Percentiles rank a stretch among this genome's conserved stretches.
Evolutionary conservation across 2,329 filamentous ascomycete species (phyloP).

Genomic region (Delphinella strobiligena): DNA sequence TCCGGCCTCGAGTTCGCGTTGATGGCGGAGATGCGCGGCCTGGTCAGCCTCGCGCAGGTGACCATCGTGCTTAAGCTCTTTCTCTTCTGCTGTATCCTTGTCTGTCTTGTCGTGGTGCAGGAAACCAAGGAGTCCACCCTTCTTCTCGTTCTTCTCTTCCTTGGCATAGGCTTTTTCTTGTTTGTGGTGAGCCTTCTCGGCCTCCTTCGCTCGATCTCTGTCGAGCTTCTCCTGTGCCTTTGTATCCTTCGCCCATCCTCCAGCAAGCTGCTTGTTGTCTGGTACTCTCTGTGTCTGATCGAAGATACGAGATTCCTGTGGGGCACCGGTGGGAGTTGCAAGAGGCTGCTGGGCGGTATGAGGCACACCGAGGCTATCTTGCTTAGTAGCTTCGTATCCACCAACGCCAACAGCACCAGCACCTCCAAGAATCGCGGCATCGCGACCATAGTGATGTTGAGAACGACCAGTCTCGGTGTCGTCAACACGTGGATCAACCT

Average conservation of each 20-base stretch:
- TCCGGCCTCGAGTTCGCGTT: constrained; percentile 8
- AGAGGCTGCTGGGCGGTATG: neutral
- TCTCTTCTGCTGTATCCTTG: constrained; percentile 9
- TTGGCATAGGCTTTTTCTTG: constrained; percentile 5
- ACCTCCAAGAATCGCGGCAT: constrained; percentile 19
- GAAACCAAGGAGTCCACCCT: constrained; percentile 23
- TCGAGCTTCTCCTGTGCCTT: constrained; percentile 19
- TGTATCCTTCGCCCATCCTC: constrained; percentile 8
- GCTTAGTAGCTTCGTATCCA: constrained; percentile 20
- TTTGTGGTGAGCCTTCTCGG: constrained; percentile 19
- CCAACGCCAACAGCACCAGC: constrained; percentile 21
- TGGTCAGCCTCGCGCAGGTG: constrained; percentile 3
- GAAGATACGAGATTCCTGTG: neutral
- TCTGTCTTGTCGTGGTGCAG: constrained; percentile 30
- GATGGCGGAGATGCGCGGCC: constrained; percentile 7
- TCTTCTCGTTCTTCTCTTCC: constrained; percentile 10
- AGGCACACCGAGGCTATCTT: constrained; percentile 10
- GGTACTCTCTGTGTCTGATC: neutral
- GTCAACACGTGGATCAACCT: constrained; percentile 13
- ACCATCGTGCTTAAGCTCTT: neutral
- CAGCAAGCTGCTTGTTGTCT: neutral
- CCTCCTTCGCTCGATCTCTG: constrained; percentile 16
- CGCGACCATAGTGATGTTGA: constrained; percentile 11
- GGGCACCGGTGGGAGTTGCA: neutral
- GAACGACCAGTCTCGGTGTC: no score